Evolutionary conservation across 2,329 filamentous ascomycete species (phyloP).

Genomic region (Clarireedia homoeocarpa): DNA sequence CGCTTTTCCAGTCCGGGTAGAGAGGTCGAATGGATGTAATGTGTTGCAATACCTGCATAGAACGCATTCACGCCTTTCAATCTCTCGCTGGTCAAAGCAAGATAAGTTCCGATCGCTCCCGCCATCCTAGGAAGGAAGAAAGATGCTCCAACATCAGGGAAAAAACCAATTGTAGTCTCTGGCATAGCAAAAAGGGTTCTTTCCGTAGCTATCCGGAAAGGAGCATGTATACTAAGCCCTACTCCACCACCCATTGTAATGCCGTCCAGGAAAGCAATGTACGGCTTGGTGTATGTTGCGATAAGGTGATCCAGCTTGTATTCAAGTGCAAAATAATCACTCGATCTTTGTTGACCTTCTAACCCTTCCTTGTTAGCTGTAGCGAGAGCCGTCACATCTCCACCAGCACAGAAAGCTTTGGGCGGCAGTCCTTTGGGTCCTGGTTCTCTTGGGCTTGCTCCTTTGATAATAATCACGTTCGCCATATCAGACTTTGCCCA

Average conservation of each 20-base stretch:
- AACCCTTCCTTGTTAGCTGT: constrained; percentile 58
- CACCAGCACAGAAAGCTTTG: constrained; percentile 85
- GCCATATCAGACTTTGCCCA: constrained; percentile 94
- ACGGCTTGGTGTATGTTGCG: constrained; percentile 87
- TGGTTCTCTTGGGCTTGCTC: constrained; percentile 52
- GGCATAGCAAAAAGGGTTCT: constrained; percentile 96
- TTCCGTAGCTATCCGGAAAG: constrained; percentile 94
- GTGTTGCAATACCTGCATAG: constrained; percentile 87
- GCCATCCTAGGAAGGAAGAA: constrained; percentile 93
- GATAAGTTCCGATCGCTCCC: constrained; percentile 80
- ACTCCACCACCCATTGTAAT: constrained; percentile 98
- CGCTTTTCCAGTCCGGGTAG: constrained; percentile 75
- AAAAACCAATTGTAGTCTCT: constrained; percentile 96
- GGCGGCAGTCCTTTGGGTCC: too few species aligned
- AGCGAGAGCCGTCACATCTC: constrained; percentile 78
- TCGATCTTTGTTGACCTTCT: constrained; percentile 66
- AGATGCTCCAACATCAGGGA: constrained; percentile 92
- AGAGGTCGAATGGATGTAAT: constrained; percentile 89
- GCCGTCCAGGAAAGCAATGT: constrained; percentile 92
- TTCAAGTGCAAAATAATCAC: constrained; percentile 87
- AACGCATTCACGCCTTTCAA: constrained; percentile 79
- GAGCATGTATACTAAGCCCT: constrained; percentile 87
- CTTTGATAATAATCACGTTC: constrained; percentile 88
- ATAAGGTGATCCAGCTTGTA: constrained; percentile 95
- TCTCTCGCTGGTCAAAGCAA: constrained; percentile 82